These are phyloP conservation scores for Tetracladium setigerum DNA, from an alignment of 495 filamentous ascomycete genomes.

Conservation along the genomic window DNA sequence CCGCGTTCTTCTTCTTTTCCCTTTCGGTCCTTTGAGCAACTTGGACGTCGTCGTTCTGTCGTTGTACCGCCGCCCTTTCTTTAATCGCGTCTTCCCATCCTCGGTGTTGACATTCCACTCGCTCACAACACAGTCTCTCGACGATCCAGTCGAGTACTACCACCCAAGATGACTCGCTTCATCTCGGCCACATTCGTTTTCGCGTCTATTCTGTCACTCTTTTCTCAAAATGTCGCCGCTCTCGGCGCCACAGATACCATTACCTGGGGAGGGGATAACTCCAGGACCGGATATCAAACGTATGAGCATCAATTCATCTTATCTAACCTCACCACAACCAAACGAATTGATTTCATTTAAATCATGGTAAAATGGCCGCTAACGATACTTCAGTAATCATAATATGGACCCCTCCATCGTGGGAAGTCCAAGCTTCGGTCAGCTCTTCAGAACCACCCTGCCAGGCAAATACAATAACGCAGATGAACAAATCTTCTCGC, in stretches of 20 bases:
- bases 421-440: constrained; percentile 31
- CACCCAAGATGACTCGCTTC: constrained; percentile 4
- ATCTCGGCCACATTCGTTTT: constrained; percentile 11
- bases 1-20: neutral
- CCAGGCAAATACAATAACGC: constrained; percentile 29
- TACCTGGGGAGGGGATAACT: constrained; percentile 40
- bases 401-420: constrained; percentile 40
- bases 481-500: constrained; percentile 34
- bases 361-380: neutral
- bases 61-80: neutral
- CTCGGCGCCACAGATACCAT: constrained; percentile 35
- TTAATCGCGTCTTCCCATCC: neutral
- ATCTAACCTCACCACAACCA: neutral
- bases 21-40: neutral
- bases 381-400: constrained; percentile 27
- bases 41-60: neutral
- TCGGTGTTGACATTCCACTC: neutral
- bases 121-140: neutral
- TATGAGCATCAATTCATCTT: constrained; percentile 17
- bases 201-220: constrained; percentile 12
- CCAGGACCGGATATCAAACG: constrained; percentile 36
- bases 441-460: constrained; percentile 32
- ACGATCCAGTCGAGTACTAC: neutral
- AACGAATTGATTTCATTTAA: neutral
- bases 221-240: constrained; percentile 9